These are phyloP conservation scores for Leccinum olivaceopallidum DNA, from an alignment of 768 basidiomycete genomes.

Conservation along the genomic window DNA sequence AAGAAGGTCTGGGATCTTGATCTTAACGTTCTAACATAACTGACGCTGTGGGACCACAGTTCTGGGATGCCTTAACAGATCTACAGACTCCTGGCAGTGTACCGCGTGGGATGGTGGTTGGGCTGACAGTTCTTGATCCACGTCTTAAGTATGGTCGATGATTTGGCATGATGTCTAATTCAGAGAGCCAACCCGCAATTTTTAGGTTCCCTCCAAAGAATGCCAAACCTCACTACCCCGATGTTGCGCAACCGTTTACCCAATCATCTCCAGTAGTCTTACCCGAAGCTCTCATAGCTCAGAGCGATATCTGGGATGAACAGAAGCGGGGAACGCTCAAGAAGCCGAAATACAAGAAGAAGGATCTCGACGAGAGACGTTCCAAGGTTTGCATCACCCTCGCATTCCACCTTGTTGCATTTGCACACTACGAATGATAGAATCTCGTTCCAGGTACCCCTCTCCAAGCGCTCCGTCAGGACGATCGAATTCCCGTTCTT, in stretches of 20 bases:
- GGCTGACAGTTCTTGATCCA: constrained; percentile 83
- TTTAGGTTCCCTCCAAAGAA: constrained; percentile 84
- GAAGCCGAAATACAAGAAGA: constrained; percentile 74
- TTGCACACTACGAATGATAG: constrained; percentile 38
- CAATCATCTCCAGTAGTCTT: constrained; percentile 35
- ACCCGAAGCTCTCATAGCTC: constrained; percentile 60
- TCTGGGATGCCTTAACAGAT: constrained; percentile 60
- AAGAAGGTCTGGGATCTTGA: constrained; percentile 44
- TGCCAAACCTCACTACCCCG: constrained; percentile 43
- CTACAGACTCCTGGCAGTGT: constrained; percentile 66
- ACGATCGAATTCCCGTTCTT: constrained; percentile 82
- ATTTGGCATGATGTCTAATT: not conserved
- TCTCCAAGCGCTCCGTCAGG: constrained; percentile 65
- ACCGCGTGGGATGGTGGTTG: constrained; percentile 74
- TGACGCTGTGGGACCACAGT: constrained; percentile 17
- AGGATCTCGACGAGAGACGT: constrained; percentile 82
- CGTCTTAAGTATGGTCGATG: constrained; percentile 64
- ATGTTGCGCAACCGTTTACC: constrained; percentile 26
- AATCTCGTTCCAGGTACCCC: constrained; percentile 76
- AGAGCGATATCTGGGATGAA: constrained; percentile 72
- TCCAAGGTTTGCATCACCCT: constrained; percentile 51
- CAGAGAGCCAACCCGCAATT: not conserved
- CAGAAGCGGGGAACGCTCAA: constrained; percentile 51
- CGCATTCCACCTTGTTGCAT: not conserved
- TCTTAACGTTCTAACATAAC: not conserved